phyloP scores from a whole-genome alignment of 2,329 filamentous ascomycete species.

The Anthostomella pinea region DNA sequence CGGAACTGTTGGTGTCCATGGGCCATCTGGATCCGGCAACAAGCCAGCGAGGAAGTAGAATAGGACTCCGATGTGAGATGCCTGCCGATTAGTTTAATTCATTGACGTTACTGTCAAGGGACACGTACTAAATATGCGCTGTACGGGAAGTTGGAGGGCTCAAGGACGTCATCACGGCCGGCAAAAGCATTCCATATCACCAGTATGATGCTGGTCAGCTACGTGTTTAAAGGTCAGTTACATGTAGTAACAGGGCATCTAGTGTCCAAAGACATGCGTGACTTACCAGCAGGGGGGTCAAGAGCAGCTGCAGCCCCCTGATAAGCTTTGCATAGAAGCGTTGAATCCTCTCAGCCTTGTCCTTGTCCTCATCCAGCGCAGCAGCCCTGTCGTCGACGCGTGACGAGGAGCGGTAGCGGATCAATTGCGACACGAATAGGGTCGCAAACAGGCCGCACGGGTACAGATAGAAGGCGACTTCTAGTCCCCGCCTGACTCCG shows the following conservation, averaged over 20 bases:
- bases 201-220: slow-evolving; percentile 34
- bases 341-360: slow-evolving; percentile 25
- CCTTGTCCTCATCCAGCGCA: too few relatives aligned
- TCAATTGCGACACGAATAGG: slow-evolving; percentile 35
- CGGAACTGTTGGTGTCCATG: slow-evolving; percentile 38
- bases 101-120: background rate
- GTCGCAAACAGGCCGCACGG: slow-evolving; percentile 38
- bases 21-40: slow-evolving; percentile 43
- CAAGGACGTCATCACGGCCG: slow-evolving; percentile 22
- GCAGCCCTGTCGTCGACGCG: slow-evolving; percentile 30
- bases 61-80: slow-evolving; percentile 39
- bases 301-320: slow-evolving; percentile 34
- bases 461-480: slow-evolving; percentile 41
- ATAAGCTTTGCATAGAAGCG: slow-evolving; percentile 34
- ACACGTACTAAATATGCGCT: slow-evolving; percentile 38
- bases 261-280: slow-evolving; percentile 7
- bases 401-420: slow-evolving; percentile 35
- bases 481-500: slow-evolving; percentile 33
- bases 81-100: slow-evolving; percentile 25
- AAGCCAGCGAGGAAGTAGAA: slow-evolving; percentile 42
- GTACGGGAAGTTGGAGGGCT: slow-evolving; percentile 34
- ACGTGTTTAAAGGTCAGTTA: slow-evolving; percentile 3
- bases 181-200: slow-evolving; percentile 33
- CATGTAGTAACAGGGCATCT: background rate
- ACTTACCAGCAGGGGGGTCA: slow-evolving; percentile 32